phyloP scores from a whole-genome alignment of 2,329 filamentous ascomycete genomes.

The Penicillium sp. region DNA sequence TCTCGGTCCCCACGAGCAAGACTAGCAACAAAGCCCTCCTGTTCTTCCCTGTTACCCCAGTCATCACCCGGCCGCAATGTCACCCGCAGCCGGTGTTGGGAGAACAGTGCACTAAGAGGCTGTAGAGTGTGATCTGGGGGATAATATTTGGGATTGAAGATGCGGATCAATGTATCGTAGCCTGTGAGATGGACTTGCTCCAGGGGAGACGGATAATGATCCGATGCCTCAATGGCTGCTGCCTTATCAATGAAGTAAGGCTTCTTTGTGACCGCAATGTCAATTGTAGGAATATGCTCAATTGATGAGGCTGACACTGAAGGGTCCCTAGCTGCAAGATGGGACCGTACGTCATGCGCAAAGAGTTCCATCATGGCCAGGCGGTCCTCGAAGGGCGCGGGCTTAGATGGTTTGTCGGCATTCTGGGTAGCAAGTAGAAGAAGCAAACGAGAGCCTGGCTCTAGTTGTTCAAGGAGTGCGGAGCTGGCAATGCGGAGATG shows the following conservation, averaged over 20 bases:
- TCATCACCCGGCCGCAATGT: conserved; percentile 51
- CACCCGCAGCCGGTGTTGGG: conserved; percentile 51
- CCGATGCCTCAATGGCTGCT: conserved; percentile 47
- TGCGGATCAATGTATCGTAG: conserved; percentile 56
- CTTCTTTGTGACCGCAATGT: conserved; percentile 56
- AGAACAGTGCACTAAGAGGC: conserved; percentile 51
- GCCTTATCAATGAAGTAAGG: conserved; percentile 58
- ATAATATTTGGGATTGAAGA: conserved; percentile 58
- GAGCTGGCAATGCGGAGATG: conserved; percentile 63
- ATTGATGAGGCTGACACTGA: conserved; percentile 2
- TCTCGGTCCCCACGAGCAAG: conserved; percentile 48
- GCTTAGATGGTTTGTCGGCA: conserved; percentile 65
- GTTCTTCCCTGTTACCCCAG: conserved; percentile 48
- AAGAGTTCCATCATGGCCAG: conserved; percentile 57
- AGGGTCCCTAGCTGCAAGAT: conserved; percentile 31
- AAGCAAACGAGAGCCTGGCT: conserved; percentile 53
- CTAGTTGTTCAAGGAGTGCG: conserved; percentile 52
- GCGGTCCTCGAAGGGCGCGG: conserved; percentile 55
- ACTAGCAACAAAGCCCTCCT: conserved; percentile 45
- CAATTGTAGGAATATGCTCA: conserved; percentile 43
- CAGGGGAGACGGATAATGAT: conserved; percentile 42
- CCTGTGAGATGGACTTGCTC: conserved; percentile 57
- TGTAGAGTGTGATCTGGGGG: conserved; percentile 51
- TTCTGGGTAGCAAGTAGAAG: conserved; percentile 69
- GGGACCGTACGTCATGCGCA: conserved; percentile 49